Evolutionary conservation across 108 stramenopile genomes (phyloP), one percentile per base, ranked within the genome.

Genomic region (Skeletonema menzelii): DNA sequence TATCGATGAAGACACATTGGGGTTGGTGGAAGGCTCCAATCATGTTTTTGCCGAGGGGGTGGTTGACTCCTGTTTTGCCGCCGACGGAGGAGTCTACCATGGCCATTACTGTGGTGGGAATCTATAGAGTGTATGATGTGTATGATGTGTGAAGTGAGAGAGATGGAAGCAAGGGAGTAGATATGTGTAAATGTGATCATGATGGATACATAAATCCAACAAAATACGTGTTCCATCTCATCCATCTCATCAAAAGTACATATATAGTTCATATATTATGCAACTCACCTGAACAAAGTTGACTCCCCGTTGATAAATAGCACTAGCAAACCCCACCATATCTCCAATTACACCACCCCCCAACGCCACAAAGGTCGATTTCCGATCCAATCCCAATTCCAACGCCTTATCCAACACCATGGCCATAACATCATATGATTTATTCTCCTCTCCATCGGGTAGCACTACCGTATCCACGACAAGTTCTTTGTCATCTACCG

Each of bases 311-410:
- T 95, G 95, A 84, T 96, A 98, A 70, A 97, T 92, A 27, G 99
- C 96, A 5, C 97, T 93, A 4, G 97, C 99, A 81, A 98, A 99
- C 11, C 99, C 99, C 0, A 96, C 97, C 93, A 99, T 96, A 84
- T 99, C 99, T 11, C 97, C 98, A 74, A 98, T 98, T 2, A 99
- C 99, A 7, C 99, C 99, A 8, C 99, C 99, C 17, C 98, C 99
- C 59, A 99, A 70, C 4, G 97, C 99, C 11, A 99, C 86, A 59
- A 99, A 91, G 6, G 96, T 96, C 47, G 85, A 78, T 59, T 95
- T 95, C 14, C 99, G 87, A 82, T 96, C 95, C 59, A 96, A 72
- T 8, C 73, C 82, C 57, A 81, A 72, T 60, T 89, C 85, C 67
- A 96, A 69, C 35, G 90, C 90, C 67, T 82, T 88, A 71, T 93